These are phyloP conservation scores for Scutellaria baicalensis DNA, from an alignment of 257 asterid genomes.

Conservation along the genomic window DNA sequence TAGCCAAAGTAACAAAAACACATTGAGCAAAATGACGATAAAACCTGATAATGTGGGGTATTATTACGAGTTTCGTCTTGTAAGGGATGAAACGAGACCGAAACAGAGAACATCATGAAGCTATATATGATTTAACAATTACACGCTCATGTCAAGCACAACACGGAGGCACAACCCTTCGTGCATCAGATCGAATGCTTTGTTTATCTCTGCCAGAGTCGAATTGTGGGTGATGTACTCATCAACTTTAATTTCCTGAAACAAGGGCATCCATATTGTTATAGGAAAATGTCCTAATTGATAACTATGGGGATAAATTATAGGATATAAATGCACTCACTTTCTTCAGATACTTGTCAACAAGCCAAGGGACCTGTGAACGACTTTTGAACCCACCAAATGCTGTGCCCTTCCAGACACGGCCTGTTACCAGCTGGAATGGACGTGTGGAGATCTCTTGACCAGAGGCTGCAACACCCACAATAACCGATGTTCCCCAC, in stretches of 20 bases:
- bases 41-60: neutral
- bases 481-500: slow-evolving; percentile 98
- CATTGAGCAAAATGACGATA: neutral
- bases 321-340: slow-evolving; percentile 23
- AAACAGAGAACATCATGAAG: too few relatives aligned
- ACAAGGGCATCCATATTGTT: neutral
- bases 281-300: neutral
- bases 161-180: slow-evolving; percentile 80
- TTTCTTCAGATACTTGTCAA: slow-evolving; percentile 85
- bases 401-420: slow-evolving; percentile 99
- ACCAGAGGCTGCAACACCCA: slow-evolving; percentile 99
- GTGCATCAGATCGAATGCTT: slow-evolving; percentile 91
- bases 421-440: slow-evolving; percentile 96
- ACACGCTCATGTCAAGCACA: slow-evolving; percentile 56
- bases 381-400: slow-evolving; percentile 98
- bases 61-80: too few relatives aligned
- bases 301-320: too few relatives aligned
- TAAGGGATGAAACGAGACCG: too few relatives aligned
- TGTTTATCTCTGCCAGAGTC: slow-evolving; percentile 69
- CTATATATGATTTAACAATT: neutral
- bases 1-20: neutral
- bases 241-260: slow-evolving; percentile 94
- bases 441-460: slow-evolving; percentile 98
- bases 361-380: slow-evolving; percentile 96
- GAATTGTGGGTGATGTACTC: slow-evolving; percentile 85